Evolutionary conservation across 2,329 filamentous ascomycete species (phyloP), one percentile per base, ranked within the genome.

Genomic region (Fusarium chlamydosporum): DNA sequence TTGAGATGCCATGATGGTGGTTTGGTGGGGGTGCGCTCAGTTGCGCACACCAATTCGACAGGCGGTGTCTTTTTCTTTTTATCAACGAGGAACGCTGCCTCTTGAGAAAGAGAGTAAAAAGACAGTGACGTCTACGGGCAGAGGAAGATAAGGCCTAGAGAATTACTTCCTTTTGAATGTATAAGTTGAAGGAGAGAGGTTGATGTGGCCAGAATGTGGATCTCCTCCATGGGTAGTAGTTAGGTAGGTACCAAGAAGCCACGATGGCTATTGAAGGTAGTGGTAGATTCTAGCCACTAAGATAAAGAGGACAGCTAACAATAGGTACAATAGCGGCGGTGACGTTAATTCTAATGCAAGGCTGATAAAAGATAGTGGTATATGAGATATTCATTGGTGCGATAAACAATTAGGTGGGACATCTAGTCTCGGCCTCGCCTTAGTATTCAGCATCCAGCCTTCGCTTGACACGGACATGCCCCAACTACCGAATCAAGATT

Each of bases 231-330:
- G 53, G 64, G 48, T 29, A 29, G n/a, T n/a, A n/a, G n/a, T n/a
- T n/a, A n/a, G 23, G 23, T 23, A 23, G 23, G 29, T 45, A 62
- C 50, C 67, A 75, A 75, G 73, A 75, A 73, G 73, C 73, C 73
- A 75, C 73, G 73, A 73, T 68, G 70, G 57, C 69, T 68, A 56
- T 68, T 68, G 74, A 67, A 72, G 59, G 46, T 63, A 67, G 58
- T 65, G 47, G 42, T 48, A 47, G 52, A 41, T 53, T 68, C 65
- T 70, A 72, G 68, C 71, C 72, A 74, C 59, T 70, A 48, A 57
- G 46, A 51, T 56, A 69, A 78, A 79, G 72, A 79, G 78, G 77
- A 79, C 78, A 79, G 77, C 66, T 79, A 71, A 68, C 67, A 72
- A 74, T 61, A 69, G 67, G 62, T 57, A 58, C 52, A 50, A 52